Percentiles rank a stretch among this genome's conserved stretches.
These are phyloP conservation scores for Megacollybia marginata DNA, from an alignment of 768 basidiomycete genomes.

Conservation along the genomic window DNA sequence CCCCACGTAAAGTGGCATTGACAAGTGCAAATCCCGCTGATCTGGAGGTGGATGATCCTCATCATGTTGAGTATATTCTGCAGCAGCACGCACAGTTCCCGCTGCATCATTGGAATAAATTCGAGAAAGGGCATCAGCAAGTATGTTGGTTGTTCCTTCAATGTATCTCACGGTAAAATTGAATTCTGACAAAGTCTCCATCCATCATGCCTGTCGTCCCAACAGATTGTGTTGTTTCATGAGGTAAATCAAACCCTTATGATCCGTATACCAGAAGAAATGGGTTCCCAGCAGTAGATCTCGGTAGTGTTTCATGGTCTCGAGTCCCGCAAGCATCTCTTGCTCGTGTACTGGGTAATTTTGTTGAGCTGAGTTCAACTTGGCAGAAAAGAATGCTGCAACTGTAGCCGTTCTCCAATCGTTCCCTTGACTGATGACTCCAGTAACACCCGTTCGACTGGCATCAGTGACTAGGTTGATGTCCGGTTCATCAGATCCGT, in stretches of 20 bases:
- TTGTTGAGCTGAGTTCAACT: conserved; percentile 24
- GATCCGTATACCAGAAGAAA: conserved; percentile 8
- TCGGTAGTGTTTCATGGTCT: conserved; percentile 5
- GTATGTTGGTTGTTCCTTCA: conserved; percentile 14
- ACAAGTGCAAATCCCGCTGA: no score
- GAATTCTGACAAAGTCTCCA: background rate
- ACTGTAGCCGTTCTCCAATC: conserved; percentile 23
- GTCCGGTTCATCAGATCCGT: conserved; percentile 8
- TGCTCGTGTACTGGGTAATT: conserved; percentile 25
- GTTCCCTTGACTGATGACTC: conserved; percentile 20
- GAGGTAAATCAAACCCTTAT: conserved; percentile 8
- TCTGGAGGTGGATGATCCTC: conserved; percentile 19
- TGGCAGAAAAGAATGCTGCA: conserved; percentile 25
- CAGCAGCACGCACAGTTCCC: conserved; percentile 3
- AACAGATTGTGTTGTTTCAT: conserved; percentile 15
- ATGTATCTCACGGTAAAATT: conserved; percentile 12
- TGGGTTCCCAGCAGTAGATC: conserved; percentile 9
- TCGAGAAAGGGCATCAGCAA: conserved; percentile 12
- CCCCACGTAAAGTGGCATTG: no score
- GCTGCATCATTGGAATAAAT: conserved; percentile 3
- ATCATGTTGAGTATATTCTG: conserved; percentile 6
- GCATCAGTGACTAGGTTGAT: conserved; percentile 26
- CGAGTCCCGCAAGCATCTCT: conserved; percentile 18
- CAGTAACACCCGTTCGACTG: conserved; percentile 19
- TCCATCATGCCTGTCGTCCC: conserved; percentile 13